Conservation (phyloP, 1,139 yeast genomes). For the Candida glucosophila region DNA sequence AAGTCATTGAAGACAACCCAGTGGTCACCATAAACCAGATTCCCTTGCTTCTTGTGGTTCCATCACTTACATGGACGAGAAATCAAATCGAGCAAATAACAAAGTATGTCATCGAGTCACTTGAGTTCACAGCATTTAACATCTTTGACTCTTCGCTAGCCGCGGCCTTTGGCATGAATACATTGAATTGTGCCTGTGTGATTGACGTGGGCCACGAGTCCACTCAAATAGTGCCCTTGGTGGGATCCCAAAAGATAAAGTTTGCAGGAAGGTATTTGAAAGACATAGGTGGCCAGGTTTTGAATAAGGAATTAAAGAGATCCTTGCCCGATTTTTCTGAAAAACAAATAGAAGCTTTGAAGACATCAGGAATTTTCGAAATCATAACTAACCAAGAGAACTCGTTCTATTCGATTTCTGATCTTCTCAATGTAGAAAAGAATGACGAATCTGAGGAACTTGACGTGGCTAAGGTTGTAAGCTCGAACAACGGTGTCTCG, state of each 20-base stretch:
- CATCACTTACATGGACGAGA: slow-evolving; percentile 65
- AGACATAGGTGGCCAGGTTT: slow-evolving; percentile 50
- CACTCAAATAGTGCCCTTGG: slow-evolving; percentile 70
- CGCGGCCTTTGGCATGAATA: slow-evolving; percentile 64
- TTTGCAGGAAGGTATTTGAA: slow-evolving; percentile 44
- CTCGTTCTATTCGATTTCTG: slow-evolving; percentile 52
- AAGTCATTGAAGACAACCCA: slow-evolving; percentile 45
- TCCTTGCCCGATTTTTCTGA: slow-evolving; percentile 50
- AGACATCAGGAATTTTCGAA: slow-evolving; percentile 69
- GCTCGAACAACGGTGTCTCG: slow-evolving; percentile 38
- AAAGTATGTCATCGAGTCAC: slow-evolving; percentile 64
- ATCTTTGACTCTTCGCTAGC: slow-evolving; percentile 64
- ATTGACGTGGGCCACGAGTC: slow-evolving; percentile 74
- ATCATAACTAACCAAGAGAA: slow-evolving; percentile 51
- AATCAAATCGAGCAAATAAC: slow-evolving; percentile 59
- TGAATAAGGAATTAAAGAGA: slow-evolving; percentile 45
- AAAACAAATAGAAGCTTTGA: slow-evolving; percentile 65
- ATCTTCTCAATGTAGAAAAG: slow-evolving; percentile 19
- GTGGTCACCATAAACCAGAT: slow-evolving; percentile 39
- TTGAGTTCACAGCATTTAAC: slow-evolving; percentile 69
- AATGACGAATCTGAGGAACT: slow-evolving; percentile 66
- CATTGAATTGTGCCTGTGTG: slow-evolving; percentile 52
- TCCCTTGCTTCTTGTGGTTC: slow-evolving; percentile 47
- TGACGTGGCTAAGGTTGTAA: slow-evolving; percentile 86
- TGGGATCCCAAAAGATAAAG: slow-evolving; percentile 57